Evolutionary conservation across 1,139 yeast species (phyloP).

Genomic region (Lipomyces yarrowii): DNA sequence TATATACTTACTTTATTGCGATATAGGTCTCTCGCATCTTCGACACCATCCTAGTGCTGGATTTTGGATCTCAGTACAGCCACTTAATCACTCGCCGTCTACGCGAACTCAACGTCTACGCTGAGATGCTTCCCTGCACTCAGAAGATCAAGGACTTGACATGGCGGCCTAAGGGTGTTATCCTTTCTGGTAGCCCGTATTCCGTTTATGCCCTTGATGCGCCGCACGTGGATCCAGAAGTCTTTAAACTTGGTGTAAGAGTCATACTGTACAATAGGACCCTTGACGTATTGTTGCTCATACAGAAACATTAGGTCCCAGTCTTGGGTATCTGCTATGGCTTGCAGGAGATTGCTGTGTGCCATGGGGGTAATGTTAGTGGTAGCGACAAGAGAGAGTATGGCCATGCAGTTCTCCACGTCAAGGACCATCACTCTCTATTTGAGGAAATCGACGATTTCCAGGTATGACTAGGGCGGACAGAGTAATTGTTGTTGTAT

Average conservation of each 20-base stretch:
- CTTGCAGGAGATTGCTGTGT: constrained; percentile 98
- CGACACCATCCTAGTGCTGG: constrained; percentile 96
- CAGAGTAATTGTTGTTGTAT: constrained; percentile 27
- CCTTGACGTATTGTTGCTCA: not conserved
- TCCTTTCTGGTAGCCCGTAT: constrained; percentile 96
- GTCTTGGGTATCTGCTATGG: constrained; percentile 98
- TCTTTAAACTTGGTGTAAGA: constrained; percentile 72
- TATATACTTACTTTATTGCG: not conserved
- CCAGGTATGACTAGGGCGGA: constrained; percentile 63
- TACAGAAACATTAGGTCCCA: constrained; percentile 53
- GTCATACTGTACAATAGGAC: not conserved
- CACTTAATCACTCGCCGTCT: constrained; percentile 96
- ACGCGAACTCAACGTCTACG: constrained; percentile 96
- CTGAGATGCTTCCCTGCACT: constrained; percentile 99
- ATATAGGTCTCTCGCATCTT: constrained; percentile 34
- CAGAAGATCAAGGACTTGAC: constrained; percentile 88
- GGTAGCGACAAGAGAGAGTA: constrained; percentile 98
- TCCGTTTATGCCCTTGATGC: constrained; percentile 94
- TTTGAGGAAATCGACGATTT: constrained; percentile 90
- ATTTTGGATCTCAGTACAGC: constrained; percentile 97
- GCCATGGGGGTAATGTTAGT: constrained; percentile 87
- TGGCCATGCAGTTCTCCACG: constrained; percentile 91
- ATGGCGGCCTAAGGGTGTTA: constrained; percentile 97
- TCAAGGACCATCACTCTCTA: constrained; percentile 71
- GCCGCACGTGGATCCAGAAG: constrained; percentile 95